A percentile compares a stretch with the other conserved stretches of the same genome.
phyloP scores from a whole-genome alignment of 2,329 filamentous ascomycete species.

The Septoria linicola region DNA sequence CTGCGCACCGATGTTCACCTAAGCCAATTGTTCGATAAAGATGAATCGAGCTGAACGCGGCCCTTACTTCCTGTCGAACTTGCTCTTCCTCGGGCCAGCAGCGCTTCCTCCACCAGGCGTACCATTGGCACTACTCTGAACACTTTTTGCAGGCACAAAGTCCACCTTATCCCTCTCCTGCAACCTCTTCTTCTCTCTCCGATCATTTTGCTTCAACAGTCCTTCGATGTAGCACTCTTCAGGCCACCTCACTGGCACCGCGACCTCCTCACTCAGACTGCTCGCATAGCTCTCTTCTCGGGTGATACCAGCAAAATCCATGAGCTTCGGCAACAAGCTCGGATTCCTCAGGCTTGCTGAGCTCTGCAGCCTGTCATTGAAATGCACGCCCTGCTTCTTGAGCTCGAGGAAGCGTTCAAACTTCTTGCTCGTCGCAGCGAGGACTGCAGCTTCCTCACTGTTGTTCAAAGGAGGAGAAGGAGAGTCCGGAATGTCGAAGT shows the following conservation, averaged over 20 bases:
- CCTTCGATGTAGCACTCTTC: slow-evolving; percentile 45
- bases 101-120: slow-evolving; percentile 4
- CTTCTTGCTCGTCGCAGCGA: slow-evolving; percentile 57
- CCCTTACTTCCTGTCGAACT: slow-evolving; percentile 17
- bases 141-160: slow-evolving; percentile 32
- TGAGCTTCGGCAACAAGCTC: slow-evolving; percentile 67
- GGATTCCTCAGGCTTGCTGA: slow-evolving; percentile 71
- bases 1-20: not conserved
- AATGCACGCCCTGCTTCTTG: slow-evolving; percentile 75
- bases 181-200: slow-evolving; percentile 42
- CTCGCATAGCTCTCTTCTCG: slow-evolving; percentile 64
- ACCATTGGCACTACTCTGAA: slow-evolving; percentile 10
- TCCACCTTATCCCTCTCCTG: slow-evolving; percentile 33
- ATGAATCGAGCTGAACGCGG: not conserved
- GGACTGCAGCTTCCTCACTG: slow-evolving; percentile 31
- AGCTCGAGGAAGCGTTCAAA: slow-evolving; percentile 72
- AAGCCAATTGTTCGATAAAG: no score
- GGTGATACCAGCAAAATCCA: slow-evolving; percentile 64
- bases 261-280: slow-evolving; percentile 46
- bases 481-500: slow-evolving; percentile 72
- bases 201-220: slow-evolving; percentile 37
- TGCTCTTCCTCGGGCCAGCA: slow-evolving; percentile 16
- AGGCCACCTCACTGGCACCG: slow-evolving; percentile 43
- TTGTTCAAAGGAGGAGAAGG: slow-evolving; percentile 55
- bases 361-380: slow-evolving; percentile 70